A percentile compares a stretch with the other conserved stretches of the same genome.
Evolutionary conservation across 305 asterid genomes (phyloP).

Genomic region (Fraxinus dipetala): DNA sequence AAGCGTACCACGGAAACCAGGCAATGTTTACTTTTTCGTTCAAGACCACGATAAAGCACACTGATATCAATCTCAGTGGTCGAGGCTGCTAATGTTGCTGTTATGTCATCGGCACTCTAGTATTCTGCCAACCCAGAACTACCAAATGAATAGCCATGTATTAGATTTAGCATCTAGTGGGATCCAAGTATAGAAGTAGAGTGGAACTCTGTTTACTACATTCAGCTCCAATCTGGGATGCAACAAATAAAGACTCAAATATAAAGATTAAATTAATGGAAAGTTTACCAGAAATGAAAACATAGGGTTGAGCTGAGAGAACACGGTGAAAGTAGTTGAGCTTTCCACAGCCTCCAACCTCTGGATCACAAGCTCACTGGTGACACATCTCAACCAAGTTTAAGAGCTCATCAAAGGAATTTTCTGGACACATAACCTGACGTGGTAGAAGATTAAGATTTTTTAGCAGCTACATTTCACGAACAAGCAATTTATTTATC

Average conservation of each 20-base stretch:
- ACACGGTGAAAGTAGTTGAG: constrained; percentile 75
- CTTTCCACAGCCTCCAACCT: constrained; percentile 78
- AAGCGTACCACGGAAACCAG: constrained; percentile 84
- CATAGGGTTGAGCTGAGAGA: constrained; percentile 73
- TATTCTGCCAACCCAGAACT: constrained; percentile 96
- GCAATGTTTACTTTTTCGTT: constrained; percentile 50
- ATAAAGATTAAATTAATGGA: not conserved
- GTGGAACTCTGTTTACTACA: not conserved
- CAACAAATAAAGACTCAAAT: no score
- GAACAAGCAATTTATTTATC: not conserved
- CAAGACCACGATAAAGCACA: constrained; percentile 81
- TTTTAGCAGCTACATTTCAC: constrained; percentile 1
- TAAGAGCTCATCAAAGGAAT: constrained; percentile 75
- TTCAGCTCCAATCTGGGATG: not conserved
- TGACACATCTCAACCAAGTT: constrained; percentile 81
- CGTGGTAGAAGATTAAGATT: constrained; percentile 17
- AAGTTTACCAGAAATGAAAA: constrained; percentile 66
- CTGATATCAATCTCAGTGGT: constrained; percentile 79
- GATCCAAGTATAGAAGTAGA: not conserved
- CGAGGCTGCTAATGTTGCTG: constrained; percentile 60
- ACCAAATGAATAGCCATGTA: constrained; percentile 19
- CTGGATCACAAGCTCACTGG: constrained; percentile 84
- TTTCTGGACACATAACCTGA: constrained; percentile 73
- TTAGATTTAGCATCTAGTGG: not conserved
- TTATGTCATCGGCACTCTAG: constrained; percentile 70